Percentiles rank a stretch among this genome's conserved stretches.
phyloP scores from a whole-genome alignment of 2,329 filamentous ascomycete genomes.

The Colletotrichum abscissum region DNA sequence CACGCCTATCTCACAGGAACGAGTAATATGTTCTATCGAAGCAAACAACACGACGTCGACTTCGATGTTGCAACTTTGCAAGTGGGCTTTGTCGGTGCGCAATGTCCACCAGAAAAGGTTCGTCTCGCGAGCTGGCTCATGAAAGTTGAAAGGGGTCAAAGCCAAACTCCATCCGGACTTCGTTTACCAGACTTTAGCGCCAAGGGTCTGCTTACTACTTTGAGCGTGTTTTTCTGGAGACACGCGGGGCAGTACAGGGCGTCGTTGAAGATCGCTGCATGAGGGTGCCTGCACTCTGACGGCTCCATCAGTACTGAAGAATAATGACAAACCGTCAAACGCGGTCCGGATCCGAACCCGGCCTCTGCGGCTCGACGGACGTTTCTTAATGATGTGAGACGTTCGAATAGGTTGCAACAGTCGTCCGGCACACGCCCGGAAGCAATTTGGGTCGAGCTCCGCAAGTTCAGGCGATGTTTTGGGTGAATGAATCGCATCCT shows the following conservation, averaged over 20 bases:
- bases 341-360: no score
- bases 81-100: background rate
- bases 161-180: background rate
- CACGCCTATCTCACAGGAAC: background rate
- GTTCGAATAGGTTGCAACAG: background rate
- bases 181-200: background rate
- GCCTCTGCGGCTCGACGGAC: background rate
- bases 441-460: background rate
- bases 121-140: background rate
- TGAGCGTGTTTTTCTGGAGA: background rate
- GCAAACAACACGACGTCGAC: background rate
- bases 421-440: no score
- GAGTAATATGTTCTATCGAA: background rate
- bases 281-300: background rate
- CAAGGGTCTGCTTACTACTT: background rate
- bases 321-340: background rate
- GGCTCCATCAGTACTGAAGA: no score
- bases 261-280: background rate
- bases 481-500: background rate
- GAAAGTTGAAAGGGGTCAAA: background rate
- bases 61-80: background rate
- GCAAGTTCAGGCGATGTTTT: background rate
- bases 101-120: background rate
- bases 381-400: background rate
- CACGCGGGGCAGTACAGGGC: background rate